A percentile compares a stretch with the other conserved stretches of the same genome.
These are phyloP conservation scores for Tripterygium wilfordii DNA, from an alignment of 177 flowering plant species.

Conservation along the genomic window DNA sequence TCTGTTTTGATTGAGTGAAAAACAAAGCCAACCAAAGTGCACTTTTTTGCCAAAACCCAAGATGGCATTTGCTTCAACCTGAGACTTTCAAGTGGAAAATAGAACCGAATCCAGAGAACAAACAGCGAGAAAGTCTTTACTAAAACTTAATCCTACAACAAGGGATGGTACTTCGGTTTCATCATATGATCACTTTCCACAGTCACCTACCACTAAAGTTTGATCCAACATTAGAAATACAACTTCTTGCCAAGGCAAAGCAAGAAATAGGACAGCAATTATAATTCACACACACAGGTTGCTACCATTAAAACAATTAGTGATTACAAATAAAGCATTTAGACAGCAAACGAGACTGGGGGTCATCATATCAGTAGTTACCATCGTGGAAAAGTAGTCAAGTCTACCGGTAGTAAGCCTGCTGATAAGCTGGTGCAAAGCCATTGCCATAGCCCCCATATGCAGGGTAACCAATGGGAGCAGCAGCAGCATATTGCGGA, in stretches of 20 bases:
- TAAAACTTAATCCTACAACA: no score
- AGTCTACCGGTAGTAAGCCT: conserved; percentile 79
- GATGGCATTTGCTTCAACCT: no score
- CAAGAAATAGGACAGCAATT: conserved; percentile 24
- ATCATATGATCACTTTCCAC: conserved; percentile 39
- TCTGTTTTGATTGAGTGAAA: no score
- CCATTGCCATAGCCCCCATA: conserved; percentile 67
- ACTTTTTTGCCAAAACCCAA: no score
- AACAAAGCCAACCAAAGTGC: no score
- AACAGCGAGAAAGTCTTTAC: no score
- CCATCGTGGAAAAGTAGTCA: conserved; percentile 40
- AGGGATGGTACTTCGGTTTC: no score
- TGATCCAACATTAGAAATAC: conserved; percentile 41
- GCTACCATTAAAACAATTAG: conserved; percentile 68
- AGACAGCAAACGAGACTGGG: conserved; percentile 28
- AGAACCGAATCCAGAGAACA: no score
- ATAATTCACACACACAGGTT: conserved; percentile 50
- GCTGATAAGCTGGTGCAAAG: conserved; percentile 74
- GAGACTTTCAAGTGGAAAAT: no score
- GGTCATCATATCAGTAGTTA: conserved; percentile 62
- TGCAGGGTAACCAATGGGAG: conserved; percentile 66
- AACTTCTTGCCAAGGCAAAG: conserved; percentile 25
- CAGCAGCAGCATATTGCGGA: conserved; percentile 46
- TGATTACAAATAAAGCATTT: conserved; percentile 69
- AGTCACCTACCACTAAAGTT: conserved; percentile 37